These are phyloP conservation scores for Amanita molliuscula DNA, from an alignment of 768 basidiomycete genomes.

Conservation along the genomic window DNA sequence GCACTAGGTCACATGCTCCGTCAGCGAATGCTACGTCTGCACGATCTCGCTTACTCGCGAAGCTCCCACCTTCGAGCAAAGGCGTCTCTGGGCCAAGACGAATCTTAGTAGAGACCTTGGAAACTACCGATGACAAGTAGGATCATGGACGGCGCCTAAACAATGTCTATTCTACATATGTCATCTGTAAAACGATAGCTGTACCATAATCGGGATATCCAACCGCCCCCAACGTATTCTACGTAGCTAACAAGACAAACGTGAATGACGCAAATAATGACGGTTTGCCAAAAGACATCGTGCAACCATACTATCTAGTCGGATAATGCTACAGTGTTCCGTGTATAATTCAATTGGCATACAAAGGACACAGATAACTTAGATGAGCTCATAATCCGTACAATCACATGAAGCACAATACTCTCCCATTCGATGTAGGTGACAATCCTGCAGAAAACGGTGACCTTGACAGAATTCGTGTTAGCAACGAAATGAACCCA, in stretches of 20 bases:
- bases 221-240: no score
- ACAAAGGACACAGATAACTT: no score
- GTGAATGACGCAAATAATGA: no score
- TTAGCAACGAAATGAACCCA: neutral
- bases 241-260: no score
- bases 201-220: no score
- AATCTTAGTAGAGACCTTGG: constrained; percentile 53
- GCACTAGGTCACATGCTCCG: neutral
- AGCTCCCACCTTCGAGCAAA: constrained; percentile 21
- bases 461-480: neutral
- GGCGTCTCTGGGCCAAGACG: constrained; percentile 42
- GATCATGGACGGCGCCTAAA: no score
- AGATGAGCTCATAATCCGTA: neutral
- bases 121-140: neutral
- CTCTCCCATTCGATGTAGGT: neutral
- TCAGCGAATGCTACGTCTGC: constrained; percentile 7
- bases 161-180: no score
- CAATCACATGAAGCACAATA: neutral
- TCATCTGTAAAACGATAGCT: no score
- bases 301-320: no score
- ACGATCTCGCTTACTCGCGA: constrained; percentile 16
- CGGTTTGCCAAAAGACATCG: no score
- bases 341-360: no score
- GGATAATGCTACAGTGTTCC: no score
- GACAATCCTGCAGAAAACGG: neutral